Evolutionary conservation across 768 basidiomycete species (phyloP), one percentile per base, ranked within the genome.

Genomic region (Neoboletus subvelutipes): DNA sequence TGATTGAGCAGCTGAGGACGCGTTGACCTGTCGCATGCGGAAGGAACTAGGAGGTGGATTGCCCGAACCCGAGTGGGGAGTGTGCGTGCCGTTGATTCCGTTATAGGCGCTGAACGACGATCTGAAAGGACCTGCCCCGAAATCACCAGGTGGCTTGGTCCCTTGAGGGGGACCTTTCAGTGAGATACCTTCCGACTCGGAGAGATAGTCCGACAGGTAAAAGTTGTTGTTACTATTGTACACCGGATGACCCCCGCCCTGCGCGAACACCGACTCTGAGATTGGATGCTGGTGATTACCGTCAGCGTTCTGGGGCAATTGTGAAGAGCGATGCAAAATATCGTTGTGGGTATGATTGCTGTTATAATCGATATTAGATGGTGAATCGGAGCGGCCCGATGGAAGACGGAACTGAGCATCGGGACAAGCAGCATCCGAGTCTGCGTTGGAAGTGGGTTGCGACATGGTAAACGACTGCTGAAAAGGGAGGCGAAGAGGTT

Each of bases 381-480:
- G 76, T 10, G 85, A 83, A 61, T 84, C 83, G 36, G 83, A 72
- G 57, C 78, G 80, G 47, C 81, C 79, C 60, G 77, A 65, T 26
- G 68, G 63, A 45, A 79, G 67, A 61, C 81, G 83, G 67, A 78
- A 86, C 56, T 81, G 82, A 22, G 81, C 71, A 37, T 82, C 77
- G 54, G 84, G 82, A 58, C 83, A 83, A 56, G 71, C 24, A 36
- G 59, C 72, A 20, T 76, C 77, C 41, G 84, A 80, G 47, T 83
- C 81, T 4, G 83, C 76, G 60, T 80, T 78, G 10, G 84, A 80
- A 26, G 79, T 62, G 43, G 84, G 76, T 68, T 57, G 79, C 68
- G 57, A 77, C 76, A 67, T 80, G 73, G 53, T 72, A 68, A 69
- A 83, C 78, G 54, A 80, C 55, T 66, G 70, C 17, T 61, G 62